Conservation (phyloP, 2,329 filamentous ascomycete genomes). For the Verticillium nubilum region DNA sequence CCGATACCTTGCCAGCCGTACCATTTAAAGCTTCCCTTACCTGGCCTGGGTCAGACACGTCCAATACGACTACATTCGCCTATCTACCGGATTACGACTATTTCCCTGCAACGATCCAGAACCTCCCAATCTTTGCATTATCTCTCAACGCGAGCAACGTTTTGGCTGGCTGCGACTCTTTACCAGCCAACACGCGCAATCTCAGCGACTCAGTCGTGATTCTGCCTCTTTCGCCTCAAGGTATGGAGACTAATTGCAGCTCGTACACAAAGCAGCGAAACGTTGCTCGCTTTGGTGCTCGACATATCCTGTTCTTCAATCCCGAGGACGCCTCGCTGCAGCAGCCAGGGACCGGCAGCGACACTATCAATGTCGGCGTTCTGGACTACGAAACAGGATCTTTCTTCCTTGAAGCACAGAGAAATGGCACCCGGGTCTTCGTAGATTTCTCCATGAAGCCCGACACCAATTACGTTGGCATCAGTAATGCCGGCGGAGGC, state of each 20-base stretch:
- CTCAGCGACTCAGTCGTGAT: constrained; percentile 35
- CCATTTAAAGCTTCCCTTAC: constrained; percentile 7
- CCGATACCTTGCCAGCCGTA: constrained; percentile 9
- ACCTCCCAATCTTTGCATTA: constrained; percentile 18
- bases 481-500: constrained; percentile 20
- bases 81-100: constrained; percentile 2
- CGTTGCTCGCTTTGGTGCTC: not conserved
- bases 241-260: not conserved
- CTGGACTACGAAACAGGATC: not conserved
- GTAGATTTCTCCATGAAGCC: not conserved
- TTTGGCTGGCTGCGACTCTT: constrained; percentile 30
- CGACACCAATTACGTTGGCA: not conserved
- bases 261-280: not conserved
- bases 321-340: not conserved
- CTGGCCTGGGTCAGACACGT: not conserved
- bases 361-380: not conserved
- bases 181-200: constrained; percentile 27
- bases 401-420: not conserved
- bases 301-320: constrained; percentile 1
- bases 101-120: constrained; percentile 5
- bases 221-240: constrained; percentile 12
- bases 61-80: constrained; percentile 3
- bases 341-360: not conserved
- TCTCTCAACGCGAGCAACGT: constrained; percentile 13
- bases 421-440: not conserved